Conservation (phyloP, 352 stramenopile genomes). For the Blastocystis sp. region DNA sequence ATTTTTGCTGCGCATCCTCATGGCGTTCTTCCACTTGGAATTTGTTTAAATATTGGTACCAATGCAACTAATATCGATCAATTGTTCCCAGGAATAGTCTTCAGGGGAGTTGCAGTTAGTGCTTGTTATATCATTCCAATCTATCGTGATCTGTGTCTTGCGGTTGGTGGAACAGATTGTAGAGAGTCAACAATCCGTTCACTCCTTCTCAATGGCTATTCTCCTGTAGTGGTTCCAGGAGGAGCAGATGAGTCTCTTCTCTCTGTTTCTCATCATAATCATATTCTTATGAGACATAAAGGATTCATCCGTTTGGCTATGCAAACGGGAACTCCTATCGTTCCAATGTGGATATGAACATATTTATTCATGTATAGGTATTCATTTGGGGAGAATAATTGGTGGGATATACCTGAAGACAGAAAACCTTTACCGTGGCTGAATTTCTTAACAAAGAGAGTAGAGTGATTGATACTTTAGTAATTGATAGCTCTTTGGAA, state of each 20-base stretch:
- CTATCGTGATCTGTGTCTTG: conserved; percentile 50
- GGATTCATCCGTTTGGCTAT: conserved; percentile 44
- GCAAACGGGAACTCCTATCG: conserved; percentile 24
- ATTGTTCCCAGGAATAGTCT: conserved; percentile 29
- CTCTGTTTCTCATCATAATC: conserved; percentile 7
- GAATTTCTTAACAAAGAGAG: conserved; percentile 42
- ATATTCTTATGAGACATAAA: conserved; percentile 52
- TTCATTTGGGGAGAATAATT: conserved; percentile 60
- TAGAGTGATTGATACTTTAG: neutral
- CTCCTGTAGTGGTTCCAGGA: conserved; percentile 33
- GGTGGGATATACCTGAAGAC: conserved; percentile 2
- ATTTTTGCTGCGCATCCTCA: conserved; percentile 60
- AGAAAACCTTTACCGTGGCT: neutral
- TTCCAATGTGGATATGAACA: neutral
- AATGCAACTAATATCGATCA: conserved; percentile 40
- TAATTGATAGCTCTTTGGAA: conserved; percentile 9
- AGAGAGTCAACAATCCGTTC: conserved; percentile 15
- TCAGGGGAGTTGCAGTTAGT: conserved; percentile 46
- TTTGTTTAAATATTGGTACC: conserved; percentile 58
- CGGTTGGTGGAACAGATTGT: conserved; percentile 51
- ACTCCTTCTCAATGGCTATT: conserved; percentile 6
- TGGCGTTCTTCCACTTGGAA: conserved; percentile 47
- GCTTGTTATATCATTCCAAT: conserved; percentile 59
- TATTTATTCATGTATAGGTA: neutral
- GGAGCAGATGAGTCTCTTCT: conserved; percentile 57